These are phyloP conservation scores for Fusarium cicatricum DNA, from an alignment of 2,329 filamentous ascomycete genomes.

Conservation along the genomic window DNA sequence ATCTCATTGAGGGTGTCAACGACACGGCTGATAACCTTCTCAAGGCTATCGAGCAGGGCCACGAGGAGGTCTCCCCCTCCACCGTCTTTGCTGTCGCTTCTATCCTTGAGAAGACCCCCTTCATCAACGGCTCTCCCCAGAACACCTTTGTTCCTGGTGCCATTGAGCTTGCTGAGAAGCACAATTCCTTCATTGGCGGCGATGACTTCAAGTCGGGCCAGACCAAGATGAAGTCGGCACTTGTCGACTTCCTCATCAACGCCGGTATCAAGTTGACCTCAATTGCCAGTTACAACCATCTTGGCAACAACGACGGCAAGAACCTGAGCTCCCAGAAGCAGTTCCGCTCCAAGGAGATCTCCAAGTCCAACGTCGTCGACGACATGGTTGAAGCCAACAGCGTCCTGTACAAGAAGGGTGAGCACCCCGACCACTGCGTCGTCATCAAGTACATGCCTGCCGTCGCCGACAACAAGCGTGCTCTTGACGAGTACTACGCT, in stretches of 20 bases:
- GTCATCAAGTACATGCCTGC: constrained; percentile 99
- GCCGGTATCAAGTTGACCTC: constrained; percentile 99
- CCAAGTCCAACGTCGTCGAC: constrained; percentile 98
- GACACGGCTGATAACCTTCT: constrained; percentile 96
- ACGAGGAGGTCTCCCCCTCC: constrained; percentile 92
- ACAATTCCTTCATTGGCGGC: constrained; percentile 90
- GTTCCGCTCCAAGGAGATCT: constrained; percentile 99
- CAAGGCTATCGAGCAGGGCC: constrained; percentile 83
- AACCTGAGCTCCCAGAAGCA: constrained; percentile 97
- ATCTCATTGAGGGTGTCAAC: constrained; percentile 87
- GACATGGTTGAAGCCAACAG: constrained; percentile 98
- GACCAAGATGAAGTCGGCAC: constrained; percentile 99
- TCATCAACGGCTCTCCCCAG: constrained; percentile 99
- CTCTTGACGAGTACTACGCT: constrained; percentile 97
- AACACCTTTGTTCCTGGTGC: constrained; percentile 98
- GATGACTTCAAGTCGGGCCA: constrained; percentile 99
- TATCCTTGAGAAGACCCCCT: constrained; percentile 88
- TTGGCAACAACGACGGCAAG: constrained; percentile 99
- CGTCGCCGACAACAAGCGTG: constrained; percentile 98
- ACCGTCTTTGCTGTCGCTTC: constrained; percentile 95
- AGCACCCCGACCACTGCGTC: constrained; percentile 97
- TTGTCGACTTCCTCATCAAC: constrained; percentile 98
- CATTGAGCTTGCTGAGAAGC: constrained; percentile 85
- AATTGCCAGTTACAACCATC: constrained; percentile 98
- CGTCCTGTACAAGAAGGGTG: constrained; percentile 87